Evolutionary conservation across 345 rosid genomes (phyloP), one percentile per base, ranked within the genome.

Genomic region (Punica granatum): DNA sequence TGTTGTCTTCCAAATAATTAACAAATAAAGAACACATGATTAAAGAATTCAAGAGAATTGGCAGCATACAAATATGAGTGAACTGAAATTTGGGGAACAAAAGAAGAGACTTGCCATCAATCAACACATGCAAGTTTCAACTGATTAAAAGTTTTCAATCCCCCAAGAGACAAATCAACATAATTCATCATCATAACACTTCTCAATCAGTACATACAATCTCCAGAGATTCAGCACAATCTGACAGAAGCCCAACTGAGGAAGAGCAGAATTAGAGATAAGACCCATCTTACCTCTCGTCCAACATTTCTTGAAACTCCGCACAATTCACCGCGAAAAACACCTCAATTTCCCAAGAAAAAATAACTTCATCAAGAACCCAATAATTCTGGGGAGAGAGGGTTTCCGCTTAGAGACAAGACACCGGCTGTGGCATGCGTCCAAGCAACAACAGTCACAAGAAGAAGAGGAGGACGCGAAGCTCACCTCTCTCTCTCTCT

Each of bases 381-480:
- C 60, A 26, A 28, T 11, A 54, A 12, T 2, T 8, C n/a, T 49
- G 28, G 41, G 13, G 69, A 46, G 13, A 8, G 16, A 0, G 51
- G 21, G 49, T 9, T 18, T 28, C 18, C 14, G 25, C 7, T 18
- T 10, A 28, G 37, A 31, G 39, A 18, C 0, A 14, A 1, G 36
- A 28, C 19, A 12, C 51, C 12, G 37, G 11, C 32, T 12, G 4
- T 35, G 65, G 18, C 49, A 67, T 67, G 61, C 36, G 37, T 41
- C 61, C 61, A 30, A 19, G 71, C 53, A 56, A 33, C 28, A 6
- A 48, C 59, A 33, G 46, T 35, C 11, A 71, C 66, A 13, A 16
- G 31, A 56, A 19, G 34, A 14, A 13, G 28, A 30, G 7, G 8
- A 25, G 3, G 49, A 44, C 1, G 49, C 3, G 49, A 3, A 44